Conservation (phyloP, 257 asterid species). For the Craterostigma plantagineum region DNA sequence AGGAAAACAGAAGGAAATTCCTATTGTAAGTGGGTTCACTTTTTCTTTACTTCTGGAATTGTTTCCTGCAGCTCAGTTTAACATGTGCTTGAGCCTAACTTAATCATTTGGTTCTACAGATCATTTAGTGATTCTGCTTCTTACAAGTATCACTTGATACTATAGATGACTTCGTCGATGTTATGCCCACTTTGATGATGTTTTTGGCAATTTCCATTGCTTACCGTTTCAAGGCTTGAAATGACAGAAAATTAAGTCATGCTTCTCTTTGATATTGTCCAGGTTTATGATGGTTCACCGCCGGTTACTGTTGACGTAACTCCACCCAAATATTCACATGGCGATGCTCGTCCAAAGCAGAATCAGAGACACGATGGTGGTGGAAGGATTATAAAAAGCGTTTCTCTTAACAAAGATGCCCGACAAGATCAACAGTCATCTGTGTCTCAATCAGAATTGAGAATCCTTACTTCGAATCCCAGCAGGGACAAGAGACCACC, state of each 20-base stretch:
- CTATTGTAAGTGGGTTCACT: constrained; percentile 21
- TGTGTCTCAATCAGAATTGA: constrained; percentile 29
- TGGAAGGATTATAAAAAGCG: constrained; percentile 54
- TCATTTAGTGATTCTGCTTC: too few species aligned
- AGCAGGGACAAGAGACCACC: constrained; percentile 55
- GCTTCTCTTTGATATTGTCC: constrained; percentile 5
- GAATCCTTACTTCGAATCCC: constrained; percentile 15
- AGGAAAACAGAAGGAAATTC: constrained; percentile 52
- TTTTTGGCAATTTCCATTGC: too few species aligned
- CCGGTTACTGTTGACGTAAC: constrained; percentile 20
- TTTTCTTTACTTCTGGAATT: background rate
- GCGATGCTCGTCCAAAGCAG: constrained; percentile 20
- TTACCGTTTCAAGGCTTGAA: too few species aligned
- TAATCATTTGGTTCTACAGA: too few species aligned
- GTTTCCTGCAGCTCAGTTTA: background rate
- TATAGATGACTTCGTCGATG: too few species aligned
- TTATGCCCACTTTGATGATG: too few species aligned
- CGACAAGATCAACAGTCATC: constrained; percentile 25
- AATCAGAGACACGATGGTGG: constrained; percentile 43
- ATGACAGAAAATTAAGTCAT: too few species aligned
- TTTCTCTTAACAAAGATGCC: constrained; percentile 35
- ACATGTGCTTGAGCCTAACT: too few species aligned
- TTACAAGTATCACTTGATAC: too few species aligned
- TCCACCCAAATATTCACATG: constrained; percentile 19
- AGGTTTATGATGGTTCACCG: constrained; percentile 24